Evolutionary conservation across 1,284 basidiomycete species (phyloP).

Genomic region (Ganoderma sp.): DNA sequence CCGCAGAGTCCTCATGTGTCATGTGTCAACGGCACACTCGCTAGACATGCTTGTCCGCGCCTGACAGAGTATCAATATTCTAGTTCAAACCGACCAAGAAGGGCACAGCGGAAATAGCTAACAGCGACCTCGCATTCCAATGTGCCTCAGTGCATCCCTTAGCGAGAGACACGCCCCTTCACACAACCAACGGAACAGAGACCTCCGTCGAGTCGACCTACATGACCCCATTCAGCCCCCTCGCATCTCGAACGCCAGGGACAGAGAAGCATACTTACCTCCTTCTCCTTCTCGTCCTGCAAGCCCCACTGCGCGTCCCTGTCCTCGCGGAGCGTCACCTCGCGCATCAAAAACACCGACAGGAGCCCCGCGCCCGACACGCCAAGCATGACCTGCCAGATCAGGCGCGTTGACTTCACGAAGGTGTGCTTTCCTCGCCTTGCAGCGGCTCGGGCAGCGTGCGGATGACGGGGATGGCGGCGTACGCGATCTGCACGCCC

Average conservation of each 20-base stretch:
- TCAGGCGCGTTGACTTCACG: conserved; percentile 5
- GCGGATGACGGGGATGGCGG: too few species aligned
- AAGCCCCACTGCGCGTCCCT: conserved; percentile 22
- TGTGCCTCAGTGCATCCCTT: too few species aligned
- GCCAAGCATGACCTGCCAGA: conserved; percentile 20
- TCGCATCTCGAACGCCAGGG: neutral
- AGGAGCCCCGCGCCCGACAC: conserved; percentile 18
- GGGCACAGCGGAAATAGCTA: too few species aligned
- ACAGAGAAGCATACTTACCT: neutral
- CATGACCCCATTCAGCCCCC: neutral
- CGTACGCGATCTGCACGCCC: conserved; percentile 20
- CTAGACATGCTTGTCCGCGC: too few species aligned
- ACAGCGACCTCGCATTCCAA: too few species aligned
- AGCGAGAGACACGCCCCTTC: neutral
- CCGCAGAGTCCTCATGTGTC: too few species aligned
- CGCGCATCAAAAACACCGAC: conserved; percentile 11
- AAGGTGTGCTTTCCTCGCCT: conserved; percentile 20
- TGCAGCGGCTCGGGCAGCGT: conserved; percentile 16
- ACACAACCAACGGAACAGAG: neutral
- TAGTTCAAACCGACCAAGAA: too few species aligned
- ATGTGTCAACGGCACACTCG: too few species aligned
- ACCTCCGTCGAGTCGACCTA: neutral
- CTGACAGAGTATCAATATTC: too few species aligned
- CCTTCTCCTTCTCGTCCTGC: conserved; percentile 9
- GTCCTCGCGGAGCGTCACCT: conserved; percentile 8